Conservation (phyloP, 2,329 filamentous ascomycete species). For the Parasarocladium wereldwijsianum region DNA sequence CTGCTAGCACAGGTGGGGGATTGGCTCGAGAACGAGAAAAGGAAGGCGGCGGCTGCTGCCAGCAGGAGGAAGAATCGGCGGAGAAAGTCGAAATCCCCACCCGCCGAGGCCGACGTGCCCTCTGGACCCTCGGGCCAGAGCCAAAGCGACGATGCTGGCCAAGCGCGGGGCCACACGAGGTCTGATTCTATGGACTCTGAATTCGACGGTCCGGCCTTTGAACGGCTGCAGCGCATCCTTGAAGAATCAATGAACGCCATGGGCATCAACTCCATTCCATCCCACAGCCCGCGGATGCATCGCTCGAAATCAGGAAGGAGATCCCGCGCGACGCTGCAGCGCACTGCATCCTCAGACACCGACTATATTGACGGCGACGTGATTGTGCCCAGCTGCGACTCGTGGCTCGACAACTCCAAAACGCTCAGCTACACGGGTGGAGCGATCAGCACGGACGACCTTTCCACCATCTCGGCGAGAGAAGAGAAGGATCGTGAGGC, state of each 20-base stretch:
- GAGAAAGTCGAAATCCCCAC: constrained; percentile 25
- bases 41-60: constrained; percentile 27
- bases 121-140: constrained; percentile 8
- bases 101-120: constrained; percentile 13
- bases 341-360: constrained; percentile 61
- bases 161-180: constrained; percentile 15
- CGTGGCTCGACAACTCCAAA: constrained; percentile 75
- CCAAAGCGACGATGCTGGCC: constrained; percentile 9
- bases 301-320: constrained; percentile 25
- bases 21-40: constrained; percentile 72
- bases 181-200: constrained; percentile 49
- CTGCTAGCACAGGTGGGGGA: constrained; percentile 62
- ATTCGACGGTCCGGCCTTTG: constrained; percentile 58
- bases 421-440: constrained; percentile 59
- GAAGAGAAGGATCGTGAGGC: constrained; percentile 39
- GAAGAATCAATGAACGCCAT: constrained; percentile 47
- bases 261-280: constrained; percentile 30
- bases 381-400: constrained; percentile 75
- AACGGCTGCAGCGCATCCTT: constrained; percentile 67
- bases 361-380: constrained; percentile 72
- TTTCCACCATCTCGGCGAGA: constrained; percentile 28
- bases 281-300: constrained; percentile 23
- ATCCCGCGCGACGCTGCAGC: constrained; percentile 23
- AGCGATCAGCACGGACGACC: constrained; percentile 25
- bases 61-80: constrained; percentile 26